Evolutionary conservation across 2,329 filamentous ascomycete species (phyloP).

Genomic region (Calycina herbarum): DNA sequence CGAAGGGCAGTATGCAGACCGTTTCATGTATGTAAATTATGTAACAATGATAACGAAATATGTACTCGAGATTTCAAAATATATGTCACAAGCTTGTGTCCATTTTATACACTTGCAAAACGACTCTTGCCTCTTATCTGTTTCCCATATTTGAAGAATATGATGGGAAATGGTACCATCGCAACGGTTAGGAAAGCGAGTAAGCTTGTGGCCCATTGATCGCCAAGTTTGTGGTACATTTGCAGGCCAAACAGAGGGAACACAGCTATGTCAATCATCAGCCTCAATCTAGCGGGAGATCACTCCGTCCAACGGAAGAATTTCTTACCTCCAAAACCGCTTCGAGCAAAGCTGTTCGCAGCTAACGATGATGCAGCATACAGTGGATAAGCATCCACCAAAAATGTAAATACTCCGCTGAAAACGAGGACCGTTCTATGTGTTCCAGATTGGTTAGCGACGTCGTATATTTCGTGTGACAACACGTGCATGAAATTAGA

Average conservation of each 20-base stretch:
- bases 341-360: conserved; percentile 79
- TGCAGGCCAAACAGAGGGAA: conserved; percentile 76
- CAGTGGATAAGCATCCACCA: conserved; percentile 72
- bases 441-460: conserved; percentile 33
- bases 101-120: conserved; percentile 36
- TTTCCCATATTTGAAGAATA: conserved; percentile 64
- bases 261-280: conserved; percentile 50
- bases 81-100: not conserved
- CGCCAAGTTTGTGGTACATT: conserved; percentile 69
- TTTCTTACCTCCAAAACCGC: conserved; percentile 61
- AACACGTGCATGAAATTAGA: conserved; percentile 23
- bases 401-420: conserved; percentile 82
- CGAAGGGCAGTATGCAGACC: not conserved
- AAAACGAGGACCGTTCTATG: conserved; percentile 73
- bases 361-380: conserved; percentile 79
- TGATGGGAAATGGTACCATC: conserved; percentile 64
- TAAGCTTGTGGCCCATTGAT: conserved; percentile 67
- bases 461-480: conserved; percentile 24
- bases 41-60: conserved; percentile 6
- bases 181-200: conserved; percentile 60
- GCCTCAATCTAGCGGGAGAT: conserved; percentile 19
- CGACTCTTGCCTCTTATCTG: conserved; percentile 54
- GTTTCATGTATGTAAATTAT: conserved; percentile 8
- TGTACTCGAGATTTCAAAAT: not conserved
- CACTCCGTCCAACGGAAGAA: not conserved